Evolutionary conservation across 2,329 filamentous ascomycete species (phyloP).

Genomic region (Aspergillus quadricinctus): DNA sequence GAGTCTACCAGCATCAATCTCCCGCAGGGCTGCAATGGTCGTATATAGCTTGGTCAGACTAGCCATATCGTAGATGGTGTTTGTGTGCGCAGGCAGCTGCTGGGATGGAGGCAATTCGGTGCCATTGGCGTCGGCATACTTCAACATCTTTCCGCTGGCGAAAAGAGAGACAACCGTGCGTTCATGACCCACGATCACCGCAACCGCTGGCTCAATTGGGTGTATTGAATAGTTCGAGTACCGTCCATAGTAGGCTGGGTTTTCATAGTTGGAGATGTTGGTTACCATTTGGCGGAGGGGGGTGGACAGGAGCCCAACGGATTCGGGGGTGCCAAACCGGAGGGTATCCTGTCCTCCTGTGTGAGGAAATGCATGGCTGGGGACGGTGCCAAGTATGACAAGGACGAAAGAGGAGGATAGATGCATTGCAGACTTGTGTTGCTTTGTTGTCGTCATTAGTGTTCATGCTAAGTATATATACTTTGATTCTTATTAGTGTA

Average conservation of each 20-base stretch:
- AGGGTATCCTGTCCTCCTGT: not conserved
- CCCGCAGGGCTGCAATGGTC: slow-evolving; percentile 28
- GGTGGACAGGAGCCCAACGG: not conserved
- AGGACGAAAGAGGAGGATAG: not conserved
- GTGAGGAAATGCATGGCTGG: not conserved
- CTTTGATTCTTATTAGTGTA: too few relatives aligned
- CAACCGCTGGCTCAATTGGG: slow-evolving; percentile 17
- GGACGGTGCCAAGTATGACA: not conserved
- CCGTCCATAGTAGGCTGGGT: slow-evolving; percentile 15
- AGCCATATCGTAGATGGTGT: slow-evolving; percentile 40
- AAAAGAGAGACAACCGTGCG: slow-evolving; percentile 18
- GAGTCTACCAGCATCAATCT: slow-evolving; percentile 24
- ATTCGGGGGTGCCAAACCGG: not conserved
- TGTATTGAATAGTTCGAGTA: slow-evolving; percentile 11
- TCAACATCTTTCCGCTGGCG: slow-evolving; percentile 15
- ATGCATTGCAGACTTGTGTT: not conserved
- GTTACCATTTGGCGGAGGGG: not conserved
- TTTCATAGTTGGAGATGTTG: not conserved
- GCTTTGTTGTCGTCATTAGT: not conserved
- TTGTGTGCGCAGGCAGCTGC: slow-evolving; percentile 25
- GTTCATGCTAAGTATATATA: not conserved
- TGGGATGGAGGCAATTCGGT: slow-evolving; percentile 19
- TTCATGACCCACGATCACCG: slow-evolving; percentile 15
- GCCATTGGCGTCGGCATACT: slow-evolving; percentile 28
- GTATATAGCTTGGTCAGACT: slow-evolving; percentile 39